Percentiles rank a stretch among this genome's conserved stretches.
Evolutionary conservation across 1,139 yeast genomes (phyloP).

Genomic region (Sugiyamaella sp.): DNA sequence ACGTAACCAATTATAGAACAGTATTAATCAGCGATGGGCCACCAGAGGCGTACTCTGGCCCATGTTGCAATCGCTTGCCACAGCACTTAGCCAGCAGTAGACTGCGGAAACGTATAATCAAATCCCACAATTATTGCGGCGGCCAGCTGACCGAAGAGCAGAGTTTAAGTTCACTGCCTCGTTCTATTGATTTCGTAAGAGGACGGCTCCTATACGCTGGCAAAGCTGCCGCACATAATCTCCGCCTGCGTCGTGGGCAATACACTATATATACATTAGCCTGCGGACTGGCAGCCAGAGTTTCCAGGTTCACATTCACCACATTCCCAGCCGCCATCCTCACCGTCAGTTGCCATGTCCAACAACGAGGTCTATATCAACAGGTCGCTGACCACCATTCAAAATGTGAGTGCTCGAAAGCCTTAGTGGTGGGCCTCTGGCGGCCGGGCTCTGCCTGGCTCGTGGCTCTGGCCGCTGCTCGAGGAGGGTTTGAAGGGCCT

Average conservation of each 20-base stretch:
- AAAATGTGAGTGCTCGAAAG: conserved; percentile 54
- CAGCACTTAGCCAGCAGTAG: too few relatives aligned
- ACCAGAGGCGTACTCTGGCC: too few relatives aligned
- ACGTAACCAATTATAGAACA: too few relatives aligned
- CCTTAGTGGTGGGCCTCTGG: conserved; percentile 6
- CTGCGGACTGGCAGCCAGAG: not conserved
- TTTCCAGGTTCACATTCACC: too few relatives aligned
- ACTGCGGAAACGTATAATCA: too few relatives aligned
- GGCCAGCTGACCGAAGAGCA: too few relatives aligned
- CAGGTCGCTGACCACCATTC: conserved; percentile 74
- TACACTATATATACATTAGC: not conserved
- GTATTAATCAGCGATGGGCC: too few relatives aligned
- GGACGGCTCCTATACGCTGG: not conserved
- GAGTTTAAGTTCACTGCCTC: not conserved
- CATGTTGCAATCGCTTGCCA: too few relatives aligned
- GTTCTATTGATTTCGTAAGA: not conserved
- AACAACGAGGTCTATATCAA: conserved; percentile 50
- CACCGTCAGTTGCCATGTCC: not conserved
- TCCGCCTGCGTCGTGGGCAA: not conserved
- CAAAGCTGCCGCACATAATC: not conserved
- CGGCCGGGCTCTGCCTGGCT: conserved; percentile 9
- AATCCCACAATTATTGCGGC: too few relatives aligned
- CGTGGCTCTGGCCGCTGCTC: conserved; percentile 1
- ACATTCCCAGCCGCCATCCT: too few relatives aligned
- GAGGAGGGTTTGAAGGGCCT: not conserved